phyloP scores from a whole-genome alignment of 2,329 filamentous ascomycete genomes.

The Aspergillus versicolor region DNA sequence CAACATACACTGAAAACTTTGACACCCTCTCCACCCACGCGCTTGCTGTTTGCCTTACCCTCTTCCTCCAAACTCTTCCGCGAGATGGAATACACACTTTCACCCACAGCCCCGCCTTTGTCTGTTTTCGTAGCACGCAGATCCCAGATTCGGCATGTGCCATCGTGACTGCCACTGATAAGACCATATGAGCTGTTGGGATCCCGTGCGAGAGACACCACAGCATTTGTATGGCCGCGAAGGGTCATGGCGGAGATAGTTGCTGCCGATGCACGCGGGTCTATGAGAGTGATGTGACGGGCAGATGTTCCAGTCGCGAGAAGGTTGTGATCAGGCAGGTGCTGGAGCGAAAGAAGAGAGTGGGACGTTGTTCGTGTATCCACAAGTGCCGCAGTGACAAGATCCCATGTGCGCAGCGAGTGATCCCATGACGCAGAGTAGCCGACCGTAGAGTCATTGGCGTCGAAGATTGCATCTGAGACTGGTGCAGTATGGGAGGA shows the following conservation, averaged over 20 bases:
- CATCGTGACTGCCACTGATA: conserved; percentile 86
- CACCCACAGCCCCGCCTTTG: conserved; percentile 61
- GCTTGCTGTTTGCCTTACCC: conserved; percentile 57
- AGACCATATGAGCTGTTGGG: conserved; percentile 76
- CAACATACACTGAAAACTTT: conserved; percentile 90
- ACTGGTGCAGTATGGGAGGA: conserved; percentile 71
- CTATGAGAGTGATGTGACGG: conserved; percentile 87
- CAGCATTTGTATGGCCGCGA: conserved; percentile 77
- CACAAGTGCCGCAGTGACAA: conserved; percentile 75
- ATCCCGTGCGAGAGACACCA: conserved; percentile 59
- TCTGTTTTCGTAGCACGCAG: conserved; percentile 66
- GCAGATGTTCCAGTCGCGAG: conserved; percentile 77
- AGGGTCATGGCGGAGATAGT: conserved; percentile 85
- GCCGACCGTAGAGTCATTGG: conserved; percentile 78
- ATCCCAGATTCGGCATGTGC: conserved; percentile 93
- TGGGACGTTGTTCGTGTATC: conserved; percentile 82
- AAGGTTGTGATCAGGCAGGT: conserved; percentile 65
- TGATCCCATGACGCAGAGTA: conserved; percentile 93
- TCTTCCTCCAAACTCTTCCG: conserved; percentile 69
- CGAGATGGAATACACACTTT: conserved; percentile 74
- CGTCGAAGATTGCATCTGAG: conserved; percentile 80
- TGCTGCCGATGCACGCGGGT: conserved; percentile 76
- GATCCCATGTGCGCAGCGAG: conserved; percentile 84
- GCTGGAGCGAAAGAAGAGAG: conserved; percentile 74
- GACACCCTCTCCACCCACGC: conserved; percentile 72